Evolutionary conservation across 75 land plant species (phyloP).

Genomic region (Cupressus sempervirens): DNA sequence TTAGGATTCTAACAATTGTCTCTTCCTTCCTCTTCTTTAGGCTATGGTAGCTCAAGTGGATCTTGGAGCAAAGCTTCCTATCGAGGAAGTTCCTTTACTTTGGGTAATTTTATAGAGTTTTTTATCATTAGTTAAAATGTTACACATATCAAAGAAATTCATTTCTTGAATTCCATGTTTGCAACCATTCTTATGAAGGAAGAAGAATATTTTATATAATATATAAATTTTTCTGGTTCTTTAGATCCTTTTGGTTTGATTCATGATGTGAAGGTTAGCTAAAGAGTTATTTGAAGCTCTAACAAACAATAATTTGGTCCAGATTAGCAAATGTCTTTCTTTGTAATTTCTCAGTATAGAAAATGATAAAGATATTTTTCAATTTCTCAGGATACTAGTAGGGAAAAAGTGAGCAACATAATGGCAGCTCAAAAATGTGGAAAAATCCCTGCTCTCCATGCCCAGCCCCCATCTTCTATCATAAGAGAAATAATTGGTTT

Average conservation of each 20-base stretch:
- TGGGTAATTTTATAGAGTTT: constrained; percentile 43
- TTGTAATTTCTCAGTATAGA: too few species aligned
- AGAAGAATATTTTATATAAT: background rate
- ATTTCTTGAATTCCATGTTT: background rate
- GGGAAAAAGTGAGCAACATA: too few species aligned
- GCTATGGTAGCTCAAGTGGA: constrained; percentile 99
- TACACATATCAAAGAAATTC: background rate
- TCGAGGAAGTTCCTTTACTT: constrained; percentile 94
- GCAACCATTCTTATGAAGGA: background rate
- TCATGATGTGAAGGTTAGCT: background rate
- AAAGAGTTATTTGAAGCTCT: background rate
- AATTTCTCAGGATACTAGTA: too few species aligned
- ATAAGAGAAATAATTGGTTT: too few species aligned
- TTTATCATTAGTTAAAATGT: background rate
- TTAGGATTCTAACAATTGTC: background rate
- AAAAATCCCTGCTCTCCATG: too few species aligned
- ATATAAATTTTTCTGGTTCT: background rate
- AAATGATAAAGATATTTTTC: too few species aligned
- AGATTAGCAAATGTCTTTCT: too few species aligned
- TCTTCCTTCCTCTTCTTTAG: constrained; percentile 23
- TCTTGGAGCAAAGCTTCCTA: constrained; percentile 96
- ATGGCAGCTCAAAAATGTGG: too few species aligned
- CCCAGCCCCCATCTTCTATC: too few species aligned
- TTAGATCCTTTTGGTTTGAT: background rate
- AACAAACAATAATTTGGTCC: background rate